Evolutionary conservation across 352 stramenopile species (phyloP), one percentile per base, ranked within the genome.

Genomic region (Globisporangium carolinianum): DNA sequence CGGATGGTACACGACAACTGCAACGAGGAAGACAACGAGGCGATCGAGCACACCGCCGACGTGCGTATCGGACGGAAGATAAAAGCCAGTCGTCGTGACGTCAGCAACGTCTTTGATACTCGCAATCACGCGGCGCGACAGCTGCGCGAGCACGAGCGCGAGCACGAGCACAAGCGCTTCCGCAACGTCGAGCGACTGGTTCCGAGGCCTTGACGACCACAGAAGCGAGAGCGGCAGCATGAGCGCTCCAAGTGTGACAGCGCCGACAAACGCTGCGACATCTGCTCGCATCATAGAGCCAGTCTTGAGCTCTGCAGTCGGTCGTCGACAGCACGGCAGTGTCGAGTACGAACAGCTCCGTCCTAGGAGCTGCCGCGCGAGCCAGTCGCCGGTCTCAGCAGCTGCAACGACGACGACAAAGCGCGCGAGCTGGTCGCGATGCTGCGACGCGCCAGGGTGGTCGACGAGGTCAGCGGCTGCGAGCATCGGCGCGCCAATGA

Each of bases 391-490:
- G n/a, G 75, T 65, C 24, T 83, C 74, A 9, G 72, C 63, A 42
- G 74, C 72, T 38, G 75, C 39, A n/a, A 83, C 49, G 35, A 76
- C 70, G 9, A 83, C 58, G 18, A 83, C 51, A 52, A 83, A 83
- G 17, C 81, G 64, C 47, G 67, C 67, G 36, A 83, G 50, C 58
- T 83, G 71, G 58, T 71, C 67, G 15, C 67, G 59, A 50, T 75
- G 68, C 1, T 51, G 57, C 41, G 65, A 60, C 10, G 62, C 68
- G n/a, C 69, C 69, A 1, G 62, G 66, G 39, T 68, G 58, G 59
- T 75, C 61, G 32, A 83, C 74, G 52, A 79, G 57, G 55, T 81
- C 74, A 1, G 67, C 71, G 11, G 74, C 70, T 17, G 69, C 59
- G 36, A 79, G 65, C 56, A 83, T 71, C 15, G 74, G 74, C 17